Evolutionary conservation across 495 filamentous ascomycete genomes (phyloP), one percentile per base, ranked within the genome.

Genomic region (Tirmania nivea): DNA sequence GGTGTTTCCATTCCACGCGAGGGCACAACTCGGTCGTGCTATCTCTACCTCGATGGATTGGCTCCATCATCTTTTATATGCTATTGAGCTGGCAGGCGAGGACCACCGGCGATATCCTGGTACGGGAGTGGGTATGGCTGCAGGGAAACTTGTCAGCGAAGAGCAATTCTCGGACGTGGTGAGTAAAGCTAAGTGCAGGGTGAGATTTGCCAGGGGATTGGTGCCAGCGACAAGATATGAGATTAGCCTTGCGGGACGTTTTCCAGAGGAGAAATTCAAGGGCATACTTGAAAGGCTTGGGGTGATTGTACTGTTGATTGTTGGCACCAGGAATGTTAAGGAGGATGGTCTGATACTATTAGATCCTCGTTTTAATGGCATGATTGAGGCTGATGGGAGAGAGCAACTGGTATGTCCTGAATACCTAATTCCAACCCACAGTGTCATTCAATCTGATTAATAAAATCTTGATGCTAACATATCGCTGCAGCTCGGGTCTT

Each of bases 11-110:
- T 64, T 64, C 55, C 54, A 59, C 21, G 59, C 61, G 45, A 54
- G 61, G 19, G 34, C 36, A 3, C 54, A 56, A 2, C 52, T 64
- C 7, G 60, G 54, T 8, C 63, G 63, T 31, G 54, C 58, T 20
- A 51, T 64, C 42, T 57, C 61, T 4, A 55, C 52, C 42, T 63
- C 61, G 14, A 61, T 64, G 5, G 61, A 64, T 49, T 64, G 61
- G 61, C 51, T 64, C 8, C 61, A 64, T 52, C 61, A 64, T 53
- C 54, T 64, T 11, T 47, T 64, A 9, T 64, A 60, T 56, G 61
- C 61, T 20, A 64, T 64, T 48, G 61, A 64, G 39, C 54, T 55
- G 5, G 60, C 61, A 20, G 52, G 52, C 14, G 61, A 64, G 36
- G 39, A 45, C 39, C 3, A 45, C 9, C 25, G 25, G 1, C 25